Evolutionary conservation across 768 basidiomycete species (phyloP), one percentile per base, ranked within the genome.

Genomic region (Tricholoma matsutake): DNA sequence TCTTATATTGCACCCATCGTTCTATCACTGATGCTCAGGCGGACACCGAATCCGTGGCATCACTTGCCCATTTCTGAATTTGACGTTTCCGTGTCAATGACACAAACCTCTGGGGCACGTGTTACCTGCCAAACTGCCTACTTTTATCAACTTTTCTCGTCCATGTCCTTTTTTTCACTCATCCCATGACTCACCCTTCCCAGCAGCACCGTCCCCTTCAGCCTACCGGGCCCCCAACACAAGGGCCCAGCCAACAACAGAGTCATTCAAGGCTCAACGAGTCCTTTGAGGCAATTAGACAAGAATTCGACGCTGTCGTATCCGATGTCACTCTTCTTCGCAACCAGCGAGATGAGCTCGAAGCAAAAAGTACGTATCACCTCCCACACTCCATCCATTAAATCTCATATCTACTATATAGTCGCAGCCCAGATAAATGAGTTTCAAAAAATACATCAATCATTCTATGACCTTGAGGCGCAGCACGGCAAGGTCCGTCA

Each of bases 391-490:
- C 25, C 4, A 29, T 45, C 16, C 4, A 28, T 37, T n/a, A 34
- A 34, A 34, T 41, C 58, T 28, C 18, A 53, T n/a, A 34, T 18
- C 22, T 5, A 25, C 45, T 43, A 32, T 14, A 6, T 68, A 92
- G 92, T 92, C 51, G 81, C 85, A 7, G 80, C 81, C 34, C 96
- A 98, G 75, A 87, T 97, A 65, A 91, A 87, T 71, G 96, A 97
- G 71, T 79, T 96, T 61, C 91, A 89, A 65, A 86, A 91, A 70
- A 93, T 98, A 69, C 86, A 94, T 41, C 91, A 94, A 69, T 86
- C 90, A 2, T 81, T 97, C 16, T 94, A 94, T 71, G 94, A 97
- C 63, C 87, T 98, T 55, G 96, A 98, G 71, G 78, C 85, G 0
- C 88, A 91, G 63, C 94, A 97, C 66, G 81, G 81, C 64, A 92